Conservation (phyloP, 2,329 filamentous ascomycete genomes). For the Alternaria metachromatica region DNA sequence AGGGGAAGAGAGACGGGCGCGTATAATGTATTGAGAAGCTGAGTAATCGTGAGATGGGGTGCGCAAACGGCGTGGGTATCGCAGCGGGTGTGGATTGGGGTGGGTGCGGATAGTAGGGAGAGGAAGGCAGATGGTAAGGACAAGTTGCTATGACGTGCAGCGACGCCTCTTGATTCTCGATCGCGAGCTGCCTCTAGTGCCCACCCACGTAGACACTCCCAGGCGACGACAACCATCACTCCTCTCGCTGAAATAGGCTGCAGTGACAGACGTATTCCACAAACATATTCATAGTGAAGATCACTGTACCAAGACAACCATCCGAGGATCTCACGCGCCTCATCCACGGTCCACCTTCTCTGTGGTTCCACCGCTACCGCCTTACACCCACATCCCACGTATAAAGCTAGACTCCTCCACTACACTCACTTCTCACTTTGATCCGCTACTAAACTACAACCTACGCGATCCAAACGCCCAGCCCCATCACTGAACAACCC, state of each 20-base stretch:
- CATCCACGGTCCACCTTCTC: conserved; percentile 25
- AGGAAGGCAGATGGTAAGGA: conserved; percentile 9
- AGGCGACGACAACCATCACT: neutral
- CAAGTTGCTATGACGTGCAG: conserved; percentile 26
- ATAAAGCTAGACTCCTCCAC: conserved; percentile 2
- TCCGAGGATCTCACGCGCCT: neutral
- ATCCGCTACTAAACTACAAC: neutral
- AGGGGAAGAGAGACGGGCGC: conserved; percentile 10
- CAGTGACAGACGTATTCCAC: neutral
- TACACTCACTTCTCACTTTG: conserved; percentile 5
- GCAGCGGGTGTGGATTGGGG: conserved; percentile 1
- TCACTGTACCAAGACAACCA: neutral
- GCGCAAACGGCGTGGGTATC: conserved; percentile 7
- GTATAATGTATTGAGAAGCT: conserved; percentile 1
- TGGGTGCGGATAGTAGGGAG: conserved; percentile 16
- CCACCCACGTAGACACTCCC: neutral
- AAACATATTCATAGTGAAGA: neutral
- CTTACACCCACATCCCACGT: conserved; percentile 4
- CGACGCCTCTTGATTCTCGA: conserved; percentile 20
- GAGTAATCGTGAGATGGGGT: neutral
- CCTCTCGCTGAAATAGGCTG: neutral
- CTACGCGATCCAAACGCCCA: neutral
- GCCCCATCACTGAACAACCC: neutral
- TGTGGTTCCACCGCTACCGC: conserved; percentile 17
- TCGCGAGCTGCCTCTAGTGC: conserved; percentile 7